phyloP scores from a whole-genome alignment of 2,329 filamentous ascomycete species.

The Mariannaea sp. region DNA sequence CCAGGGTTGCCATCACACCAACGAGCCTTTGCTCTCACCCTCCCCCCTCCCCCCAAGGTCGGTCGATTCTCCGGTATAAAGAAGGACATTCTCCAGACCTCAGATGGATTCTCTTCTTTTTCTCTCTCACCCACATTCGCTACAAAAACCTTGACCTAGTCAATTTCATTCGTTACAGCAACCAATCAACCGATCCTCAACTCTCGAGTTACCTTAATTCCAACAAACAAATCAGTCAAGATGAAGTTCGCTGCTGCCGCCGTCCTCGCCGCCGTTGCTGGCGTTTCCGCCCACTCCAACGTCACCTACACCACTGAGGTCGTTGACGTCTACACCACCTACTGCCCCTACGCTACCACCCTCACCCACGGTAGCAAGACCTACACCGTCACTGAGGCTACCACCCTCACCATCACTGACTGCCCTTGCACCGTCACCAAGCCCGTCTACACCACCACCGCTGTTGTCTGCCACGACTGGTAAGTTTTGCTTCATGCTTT shows the following conservation, averaged over 20 bases:
- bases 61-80: constrained; percentile 51
- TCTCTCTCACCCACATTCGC: constrained; percentile 50
- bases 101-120: constrained; percentile 40
- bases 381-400: constrained; percentile 72
- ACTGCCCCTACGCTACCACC: constrained; percentile 70
- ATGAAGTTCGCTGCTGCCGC: constrained; percentile 67
- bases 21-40: constrained; percentile 23
- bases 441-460: constrained; percentile 58
- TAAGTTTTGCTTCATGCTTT: constrained; percentile 38
- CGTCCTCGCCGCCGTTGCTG: constrained; percentile 57
- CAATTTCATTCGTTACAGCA: constrained; percentile 38
- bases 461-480: constrained; percentile 60
- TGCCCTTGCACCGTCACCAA: constrained; percentile 72
- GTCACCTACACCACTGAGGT: constrained; percentile 67
- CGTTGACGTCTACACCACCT: constrained; percentile 70
- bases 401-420: constrained; percentile 72
- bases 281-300: constrained; percentile 51
- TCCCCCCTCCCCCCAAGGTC: constrained; percentile 25
- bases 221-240: constrained; percentile 59
- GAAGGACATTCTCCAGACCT: constrained; percentile 47
- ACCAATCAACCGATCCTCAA: constrained; percentile 40
- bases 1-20: constrained; percentile 28
- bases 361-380: constrained; percentile 68
- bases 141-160: constrained; percentile 37
- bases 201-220: constrained; percentile 47